Evolutionary conservation across 306 rosid species (phyloP).

Genomic region (Fragaria ananassa): DNA sequence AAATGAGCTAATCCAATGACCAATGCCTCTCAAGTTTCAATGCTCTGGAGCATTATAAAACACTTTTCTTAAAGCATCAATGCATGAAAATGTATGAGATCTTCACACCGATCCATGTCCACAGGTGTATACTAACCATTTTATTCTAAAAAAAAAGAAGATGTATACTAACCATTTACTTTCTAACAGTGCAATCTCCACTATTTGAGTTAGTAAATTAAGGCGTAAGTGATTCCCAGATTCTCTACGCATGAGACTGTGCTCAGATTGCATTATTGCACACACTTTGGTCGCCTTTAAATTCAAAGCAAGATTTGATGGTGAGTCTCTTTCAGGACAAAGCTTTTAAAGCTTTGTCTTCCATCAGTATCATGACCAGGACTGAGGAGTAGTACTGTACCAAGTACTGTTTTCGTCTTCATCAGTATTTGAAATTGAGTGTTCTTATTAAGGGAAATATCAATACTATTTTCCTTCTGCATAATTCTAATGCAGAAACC

Average conservation of each 20-base stretch:
- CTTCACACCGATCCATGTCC: not conserved
- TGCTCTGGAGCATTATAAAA: not conserved
- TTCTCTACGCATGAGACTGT: not conserved
- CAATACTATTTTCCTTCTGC: slow-evolving; percentile 5
- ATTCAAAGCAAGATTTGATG: slow-evolving; percentile 2
- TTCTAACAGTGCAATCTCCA: not conserved
- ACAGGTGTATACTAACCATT: not conserved
- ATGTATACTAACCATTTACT: not conserved
- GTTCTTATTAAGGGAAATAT: not conserved
- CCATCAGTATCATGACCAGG: not conserved
- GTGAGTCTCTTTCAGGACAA: not conserved
- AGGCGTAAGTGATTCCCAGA: not conserved
- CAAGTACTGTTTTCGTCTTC: not conserved
- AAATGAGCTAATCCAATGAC: too few relatives aligned
- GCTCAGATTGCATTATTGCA: slow-evolving; percentile 1
- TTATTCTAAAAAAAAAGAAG: not conserved
- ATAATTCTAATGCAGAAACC: not conserved
- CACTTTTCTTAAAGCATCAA: not conserved
- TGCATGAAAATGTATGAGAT: not conserved
- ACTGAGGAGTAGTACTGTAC: not conserved
- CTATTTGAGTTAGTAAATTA: not conserved
- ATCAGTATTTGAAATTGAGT: not conserved
- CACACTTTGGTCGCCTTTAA: slow-evolving; percentile 3
- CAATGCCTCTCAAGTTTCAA: not conserved
- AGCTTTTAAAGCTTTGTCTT: not conserved